A percentile compares a stretch with the other conserved stretches of the same genome.
phyloP scores from a whole-genome alignment of 2,329 filamentous ascomycete species.

The Cytospora paraplurivora region DNA sequence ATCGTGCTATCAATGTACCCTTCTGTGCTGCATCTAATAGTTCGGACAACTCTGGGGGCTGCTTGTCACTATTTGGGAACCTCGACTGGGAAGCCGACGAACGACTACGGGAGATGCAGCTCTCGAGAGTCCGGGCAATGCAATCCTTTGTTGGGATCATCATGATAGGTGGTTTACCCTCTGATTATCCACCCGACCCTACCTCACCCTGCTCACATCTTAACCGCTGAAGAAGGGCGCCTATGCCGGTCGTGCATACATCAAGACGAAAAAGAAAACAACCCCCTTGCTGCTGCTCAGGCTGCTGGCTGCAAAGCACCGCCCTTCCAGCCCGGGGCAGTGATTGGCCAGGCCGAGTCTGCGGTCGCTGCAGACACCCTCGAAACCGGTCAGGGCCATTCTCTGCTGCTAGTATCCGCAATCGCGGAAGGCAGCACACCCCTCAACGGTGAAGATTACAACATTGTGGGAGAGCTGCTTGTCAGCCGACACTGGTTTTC shows the following conservation, averaged over 20 bases:
- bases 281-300: background rate
- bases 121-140: background rate
- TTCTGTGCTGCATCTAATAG: background rate
- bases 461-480: background rate
- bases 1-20: background rate
- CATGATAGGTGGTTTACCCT: background rate
- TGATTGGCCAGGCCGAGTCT: background rate
- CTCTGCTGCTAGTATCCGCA: background rate
- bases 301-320: background rate
- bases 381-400: background rate
- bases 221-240: conserved; percentile 2
- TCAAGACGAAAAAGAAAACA: background rate
- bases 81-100: background rate
- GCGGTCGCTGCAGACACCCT: background rate
- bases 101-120: background rate
- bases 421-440: background rate
- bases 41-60: background rate
- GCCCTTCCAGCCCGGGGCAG: background rate
- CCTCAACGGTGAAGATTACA: background rate
- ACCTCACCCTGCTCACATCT: background rate
- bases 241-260: background rate
- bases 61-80: background rate
- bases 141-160: background rate
- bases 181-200: background rate
- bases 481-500: background rate